Conservation (phyloP, 352 stramenopile species). For the Thalassiosira livingstoniorum region DNA sequence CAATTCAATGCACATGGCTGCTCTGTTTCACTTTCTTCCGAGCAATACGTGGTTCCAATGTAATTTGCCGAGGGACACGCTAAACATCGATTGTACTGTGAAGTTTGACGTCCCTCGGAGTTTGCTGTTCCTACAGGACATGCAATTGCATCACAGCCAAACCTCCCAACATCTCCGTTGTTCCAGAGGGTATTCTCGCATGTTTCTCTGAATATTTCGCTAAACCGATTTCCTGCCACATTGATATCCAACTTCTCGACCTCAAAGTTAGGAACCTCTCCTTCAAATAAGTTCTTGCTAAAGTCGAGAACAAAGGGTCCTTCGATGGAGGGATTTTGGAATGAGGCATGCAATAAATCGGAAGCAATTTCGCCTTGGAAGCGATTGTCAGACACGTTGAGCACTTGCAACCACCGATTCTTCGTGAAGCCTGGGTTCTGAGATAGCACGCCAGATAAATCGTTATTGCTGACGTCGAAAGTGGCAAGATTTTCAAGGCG, state of each 20-base stretch:
- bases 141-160: constrained; percentile 7
- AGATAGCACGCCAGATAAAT: constrained; percentile 46
- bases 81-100: constrained; percentile 7
- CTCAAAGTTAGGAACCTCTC: constrained; percentile 1
- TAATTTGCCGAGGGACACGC: background rate
- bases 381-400: background rate
- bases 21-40: too few species aligned
- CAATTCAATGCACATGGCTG: too few species aligned
- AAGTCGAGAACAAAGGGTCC: too few species aligned
- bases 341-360: background rate
- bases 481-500: constrained; percentile 30
- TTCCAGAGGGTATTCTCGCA: background rate
- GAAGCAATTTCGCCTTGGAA: background rate
- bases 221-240: constrained; percentile 11
- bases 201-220: background rate
- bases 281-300: constrained; percentile 8
- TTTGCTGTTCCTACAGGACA: constrained; percentile 4
- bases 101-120: constrained; percentile 21
- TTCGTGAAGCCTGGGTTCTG: background rate
- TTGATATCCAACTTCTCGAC: constrained; percentile 4
- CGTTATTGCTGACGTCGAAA: constrained; percentile 56
- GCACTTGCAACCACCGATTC: background rate
- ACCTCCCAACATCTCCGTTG: constrained; percentile 5
- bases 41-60: constrained; percentile 35
- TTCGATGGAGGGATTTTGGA: background rate